Percentiles rank a stretch among this genome's conserved stretches.
These are phyloP conservation scores for Microstroma glucosiphilum DNA, from an alignment of 1,284 basidiomycete genomes.

Conservation along the genomic window DNA sequence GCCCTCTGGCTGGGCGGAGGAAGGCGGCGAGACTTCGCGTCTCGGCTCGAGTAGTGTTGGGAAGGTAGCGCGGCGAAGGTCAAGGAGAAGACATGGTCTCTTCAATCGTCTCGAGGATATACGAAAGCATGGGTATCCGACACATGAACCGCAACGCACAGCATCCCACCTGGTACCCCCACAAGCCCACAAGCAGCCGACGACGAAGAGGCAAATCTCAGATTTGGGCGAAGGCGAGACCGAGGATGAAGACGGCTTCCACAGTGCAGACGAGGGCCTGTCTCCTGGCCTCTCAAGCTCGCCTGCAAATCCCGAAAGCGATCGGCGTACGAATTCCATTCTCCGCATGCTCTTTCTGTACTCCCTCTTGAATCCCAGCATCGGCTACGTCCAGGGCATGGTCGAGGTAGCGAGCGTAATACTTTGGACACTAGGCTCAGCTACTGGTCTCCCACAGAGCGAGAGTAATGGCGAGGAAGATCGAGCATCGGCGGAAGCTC, in stretches of 20 bases:
- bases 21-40: too few relatives aligned
- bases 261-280: not conserved
- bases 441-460: not conserved
- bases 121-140: too few relatives aligned
- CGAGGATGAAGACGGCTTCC: conserved; percentile 3
- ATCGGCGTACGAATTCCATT: conserved; percentile 39
- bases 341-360: conserved; percentile 46
- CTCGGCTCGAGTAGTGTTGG: too few relatives aligned
- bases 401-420: conserved; percentile 44
- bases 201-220: conserved; percentile 15
- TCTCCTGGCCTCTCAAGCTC: not conserved
- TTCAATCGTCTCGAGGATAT: too few relatives aligned
- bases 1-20: not conserved
- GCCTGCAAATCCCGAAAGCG: conserved; percentile 4
- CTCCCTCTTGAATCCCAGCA: conserved; percentile 44
- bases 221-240: conserved; percentile 16
- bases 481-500: not conserved
- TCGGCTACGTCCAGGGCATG: conserved; percentile 48
- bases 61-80: too few relatives aligned
- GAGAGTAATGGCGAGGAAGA: not conserved
- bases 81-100: too few relatives aligned
- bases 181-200: not conserved
- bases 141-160: too few relatives aligned
- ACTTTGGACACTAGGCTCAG: conserved; percentile 18
- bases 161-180: too few relatives aligned